A percentile compares a stretch with the other conserved stretches of the same genome.
Conservation (phyloP, 768 basidiomycete species). For the Boletellus emodensis region DNA sequence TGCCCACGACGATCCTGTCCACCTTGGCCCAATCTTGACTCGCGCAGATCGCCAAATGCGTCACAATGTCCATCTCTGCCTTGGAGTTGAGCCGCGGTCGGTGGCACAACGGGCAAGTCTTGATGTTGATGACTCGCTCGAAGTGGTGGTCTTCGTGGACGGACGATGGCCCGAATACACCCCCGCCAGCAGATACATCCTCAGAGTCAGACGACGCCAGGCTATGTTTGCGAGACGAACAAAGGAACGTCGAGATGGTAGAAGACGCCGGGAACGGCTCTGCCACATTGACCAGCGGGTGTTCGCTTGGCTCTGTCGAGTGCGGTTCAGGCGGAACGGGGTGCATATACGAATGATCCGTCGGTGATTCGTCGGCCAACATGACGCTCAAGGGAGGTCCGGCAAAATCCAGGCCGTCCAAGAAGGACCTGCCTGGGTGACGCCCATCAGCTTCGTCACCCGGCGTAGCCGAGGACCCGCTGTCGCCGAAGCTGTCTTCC, state of each 20-base stretch:
- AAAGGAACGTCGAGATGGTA: slow-evolving; percentile 3
- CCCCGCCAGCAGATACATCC: slow-evolving; percentile 27
- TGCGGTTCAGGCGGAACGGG: slow-evolving; percentile 22
- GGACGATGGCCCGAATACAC: slow-evolving; percentile 3
- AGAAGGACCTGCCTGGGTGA: slow-evolving; percentile 36
- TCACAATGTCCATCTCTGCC: slow-evolving; percentile 91
- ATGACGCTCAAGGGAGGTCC: slow-evolving; percentile 42
- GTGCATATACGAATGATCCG: slow-evolving; percentile 17
- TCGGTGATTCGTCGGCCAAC: slow-evolving; percentile 27
- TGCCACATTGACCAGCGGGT: slow-evolving; percentile 36
- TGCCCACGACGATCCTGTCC: slow-evolving; percentile 85
- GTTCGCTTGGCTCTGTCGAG: slow-evolving; percentile 46
- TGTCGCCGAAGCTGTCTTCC: slow-evolving; percentile 40
- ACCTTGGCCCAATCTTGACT: slow-evolving; percentile 89
- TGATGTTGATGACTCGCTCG: slow-evolving; percentile 93
- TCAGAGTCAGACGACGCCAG: slow-evolving; percentile 47
- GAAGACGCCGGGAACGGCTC: slow-evolving; percentile 22
- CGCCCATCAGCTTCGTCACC: slow-evolving; percentile 30
- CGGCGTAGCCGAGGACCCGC: slow-evolving; percentile 55
- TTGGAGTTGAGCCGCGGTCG: slow-evolving; percentile 80
- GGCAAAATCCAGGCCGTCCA: slow-evolving; percentile 61
- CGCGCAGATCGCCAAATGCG: slow-evolving; percentile 95
- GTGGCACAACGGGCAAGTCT: slow-evolving; percentile 91
- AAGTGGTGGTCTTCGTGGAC: slow-evolving; percentile 36
- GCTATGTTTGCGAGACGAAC: slow-evolving; percentile 31